Evolutionary conservation across 495 filamentous ascomycete species (phyloP).

Genomic region (Eremomyces bilateralis): DNA sequence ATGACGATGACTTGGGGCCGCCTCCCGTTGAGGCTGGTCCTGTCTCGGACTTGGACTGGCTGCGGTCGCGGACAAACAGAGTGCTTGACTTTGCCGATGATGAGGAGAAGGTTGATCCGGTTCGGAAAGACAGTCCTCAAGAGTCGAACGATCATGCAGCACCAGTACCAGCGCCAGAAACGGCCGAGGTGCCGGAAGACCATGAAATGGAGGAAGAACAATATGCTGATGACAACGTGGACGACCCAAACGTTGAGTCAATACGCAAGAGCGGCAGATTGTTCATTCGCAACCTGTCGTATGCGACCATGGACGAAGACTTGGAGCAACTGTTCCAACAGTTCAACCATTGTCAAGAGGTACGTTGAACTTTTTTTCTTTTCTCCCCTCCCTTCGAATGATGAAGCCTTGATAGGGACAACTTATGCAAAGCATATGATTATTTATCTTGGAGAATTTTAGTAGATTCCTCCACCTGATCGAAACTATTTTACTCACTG

Average conservation of each 20-base stretch:
- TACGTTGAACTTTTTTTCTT: conserved; percentile 25
- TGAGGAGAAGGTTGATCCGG: conserved; percentile 12
- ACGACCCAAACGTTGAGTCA: conserved; percentile 17
- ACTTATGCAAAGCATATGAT: conserved; percentile 64
- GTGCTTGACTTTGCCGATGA: conserved; percentile 67
- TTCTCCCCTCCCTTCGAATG: conserved; percentile 25
- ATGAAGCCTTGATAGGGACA: conserved; percentile 99
- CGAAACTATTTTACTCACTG: conserved; percentile 28
- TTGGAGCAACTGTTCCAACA: conserved; percentile 43
- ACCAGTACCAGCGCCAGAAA: not conserved
- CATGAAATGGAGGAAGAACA: conserved; percentile 15
- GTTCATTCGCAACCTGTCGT: conserved; percentile 78
- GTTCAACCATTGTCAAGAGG: conserved; percentile 68
- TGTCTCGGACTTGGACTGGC: conserved; percentile 72
- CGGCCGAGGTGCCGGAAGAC: conserved; percentile 5
- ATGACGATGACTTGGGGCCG: no score
- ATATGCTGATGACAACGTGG: conserved; percentile 1
- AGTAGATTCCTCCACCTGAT: conserved; percentile 55
- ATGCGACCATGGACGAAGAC: conserved; percentile 56
- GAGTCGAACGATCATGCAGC: not conserved
- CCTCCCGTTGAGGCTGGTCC: conserved; percentile 8
- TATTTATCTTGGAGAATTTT: conserved; percentile 43
- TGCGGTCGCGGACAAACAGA: conserved; percentile 78
- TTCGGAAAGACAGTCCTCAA: not conserved
- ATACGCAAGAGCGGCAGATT: conserved; percentile 43